Conservation (phyloP, 805 yeast genomes). For the Blastobotrys chiropterorum region DNA sequence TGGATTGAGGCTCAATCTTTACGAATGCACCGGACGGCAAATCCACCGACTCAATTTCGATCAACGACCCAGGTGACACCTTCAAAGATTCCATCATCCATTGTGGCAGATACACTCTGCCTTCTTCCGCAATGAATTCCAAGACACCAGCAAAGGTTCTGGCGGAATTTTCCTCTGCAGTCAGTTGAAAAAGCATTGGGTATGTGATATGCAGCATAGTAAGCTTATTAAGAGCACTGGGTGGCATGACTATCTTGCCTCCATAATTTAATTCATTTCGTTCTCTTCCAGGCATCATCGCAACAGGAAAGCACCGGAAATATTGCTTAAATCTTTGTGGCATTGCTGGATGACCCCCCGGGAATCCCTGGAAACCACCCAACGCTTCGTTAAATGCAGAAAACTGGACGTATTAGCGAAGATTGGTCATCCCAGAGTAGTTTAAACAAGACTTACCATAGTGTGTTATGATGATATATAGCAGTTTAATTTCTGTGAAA, state of each 20-base stretch:
- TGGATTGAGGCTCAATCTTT: conserved; percentile 91
- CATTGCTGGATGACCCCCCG: background rate
- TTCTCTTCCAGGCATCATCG: conserved; percentile 76
- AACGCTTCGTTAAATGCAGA: conserved; percentile 4
- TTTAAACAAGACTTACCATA: background rate
- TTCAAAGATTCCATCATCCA: conserved; percentile 89
- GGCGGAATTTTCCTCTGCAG: conserved; percentile 53
- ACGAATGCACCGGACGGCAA: conserved; percentile 84
- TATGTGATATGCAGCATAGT: conserved; percentile 86
- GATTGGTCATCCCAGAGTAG: background rate
- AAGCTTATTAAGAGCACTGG: conserved; percentile 80
- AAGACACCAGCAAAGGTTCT: conserved; percentile 88
- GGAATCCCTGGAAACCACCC: background rate
- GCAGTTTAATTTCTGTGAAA: no score
- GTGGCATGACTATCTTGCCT: conserved; percentile 93
- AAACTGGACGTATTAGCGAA: conserved; percentile 4
- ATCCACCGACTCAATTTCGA: conserved; percentile 65
- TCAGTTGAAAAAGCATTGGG: conserved; percentile 88
- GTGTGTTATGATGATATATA: background rate
- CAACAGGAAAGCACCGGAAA: conserved; percentile 87
- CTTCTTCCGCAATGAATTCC: conserved; percentile 96
- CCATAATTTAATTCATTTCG: conserved; percentile 77
- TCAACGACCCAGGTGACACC: conserved; percentile 71
- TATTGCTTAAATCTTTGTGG: conserved; percentile 63
- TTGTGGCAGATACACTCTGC: conserved; percentile 86